Evolutionary conservation across 1,284 basidiomycete genomes (phyloP).

Genomic region (Cryptococcus sp.): DNA sequence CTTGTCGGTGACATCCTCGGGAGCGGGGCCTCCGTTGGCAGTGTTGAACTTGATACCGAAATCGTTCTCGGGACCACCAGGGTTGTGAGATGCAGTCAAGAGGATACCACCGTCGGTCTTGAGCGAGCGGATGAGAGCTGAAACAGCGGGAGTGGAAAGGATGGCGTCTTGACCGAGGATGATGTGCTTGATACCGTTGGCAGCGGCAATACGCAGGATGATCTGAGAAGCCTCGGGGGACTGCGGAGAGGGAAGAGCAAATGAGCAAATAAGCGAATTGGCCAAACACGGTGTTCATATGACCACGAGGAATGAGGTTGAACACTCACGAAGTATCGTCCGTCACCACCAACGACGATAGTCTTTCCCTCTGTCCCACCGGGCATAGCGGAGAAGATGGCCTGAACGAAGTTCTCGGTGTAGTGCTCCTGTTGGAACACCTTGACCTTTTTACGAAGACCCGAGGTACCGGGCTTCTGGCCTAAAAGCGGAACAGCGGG

Average conservation of each 20-base stretch:
- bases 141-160: slow-evolving; percentile 94
- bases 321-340: slow-evolving; percentile 71
- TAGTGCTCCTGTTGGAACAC: slow-evolving; percentile 93
- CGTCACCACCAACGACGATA: slow-evolving; percentile 94
- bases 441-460: slow-evolving; percentile 92
- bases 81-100: slow-evolving; percentile 97
- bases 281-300: too few species aligned
- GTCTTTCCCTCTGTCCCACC: slow-evolving; percentile 69
- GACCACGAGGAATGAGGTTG: neutral
- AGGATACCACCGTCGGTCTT: slow-evolving; percentile 97
- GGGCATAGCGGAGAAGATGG: slow-evolving; percentile 89
- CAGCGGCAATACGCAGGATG: slow-evolving; percentile 88
- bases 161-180: slow-evolving; percentile 88
- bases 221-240: slow-evolving; percentile 82
- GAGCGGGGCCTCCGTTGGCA: slow-evolving; percentile 93
- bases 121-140: slow-evolving; percentile 91
- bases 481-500: slow-evolving; percentile 40
- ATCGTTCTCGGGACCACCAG: slow-evolving; percentile 94
- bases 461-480: slow-evolving; percentile 94
- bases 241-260: slow-evolving; percentile 12
- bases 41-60: slow-evolving; percentile 99
- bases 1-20: slow-evolving; percentile 89
- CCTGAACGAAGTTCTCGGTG: slow-evolving; percentile 97
- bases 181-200: slow-evolving; percentile 84
- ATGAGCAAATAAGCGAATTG: too few species aligned